phyloP scores from a whole-genome alignment of 805 yeast species.

The Starmerella floricola region DNA sequence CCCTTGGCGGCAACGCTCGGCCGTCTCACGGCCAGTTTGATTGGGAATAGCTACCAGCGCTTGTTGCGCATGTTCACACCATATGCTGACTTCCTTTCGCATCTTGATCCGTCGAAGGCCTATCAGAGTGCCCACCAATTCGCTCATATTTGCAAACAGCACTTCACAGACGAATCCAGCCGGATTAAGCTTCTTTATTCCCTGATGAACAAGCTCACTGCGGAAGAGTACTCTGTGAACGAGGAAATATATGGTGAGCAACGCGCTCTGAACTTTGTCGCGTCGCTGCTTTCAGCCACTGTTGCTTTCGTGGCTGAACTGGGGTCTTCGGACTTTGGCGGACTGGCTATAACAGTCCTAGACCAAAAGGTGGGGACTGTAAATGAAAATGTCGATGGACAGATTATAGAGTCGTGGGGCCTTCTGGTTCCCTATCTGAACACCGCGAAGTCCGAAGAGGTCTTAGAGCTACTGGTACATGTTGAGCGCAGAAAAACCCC shows the following conservation, averaged over 20 bases:
- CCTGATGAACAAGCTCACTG: slow-evolving; percentile 58
- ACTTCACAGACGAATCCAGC: slow-evolving; percentile 24
- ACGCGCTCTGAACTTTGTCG: slow-evolving; percentile 21
- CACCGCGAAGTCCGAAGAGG: slow-evolving; percentile 15
- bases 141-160: slow-evolving; percentile 51
- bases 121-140: slow-evolving; percentile 43
- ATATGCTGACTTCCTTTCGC: slow-evolving; percentile 35
- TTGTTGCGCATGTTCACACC: slow-evolving; percentile 13
- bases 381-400: slow-evolving; percentile 19
- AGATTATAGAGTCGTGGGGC: slow-evolving; percentile 30
- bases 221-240: slow-evolving; percentile 30
- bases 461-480: slow-evolving; percentile 15
- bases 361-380: slow-evolving; percentile 32
- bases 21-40: slow-evolving; percentile 12
- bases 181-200: slow-evolving; percentile 59
- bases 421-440: slow-evolving; percentile 20
- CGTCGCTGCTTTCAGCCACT: slow-evolving; percentile 18
- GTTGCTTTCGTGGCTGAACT: slow-evolving; percentile 19
- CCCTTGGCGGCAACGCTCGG: slow-evolving; percentile 4
- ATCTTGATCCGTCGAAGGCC: slow-evolving; percentile 39
- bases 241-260: slow-evolving; percentile 27
- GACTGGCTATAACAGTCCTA: slow-evolving; percentile 67
- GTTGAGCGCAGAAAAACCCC: slow-evolving; percentile 17
- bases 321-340: slow-evolving; percentile 54
- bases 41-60: slow-evolving; percentile 8